Evolutionary conservation across 192 early-diverging fungal genomes (phyloP).

Genomic region (Paraglomus occultum): DNA sequence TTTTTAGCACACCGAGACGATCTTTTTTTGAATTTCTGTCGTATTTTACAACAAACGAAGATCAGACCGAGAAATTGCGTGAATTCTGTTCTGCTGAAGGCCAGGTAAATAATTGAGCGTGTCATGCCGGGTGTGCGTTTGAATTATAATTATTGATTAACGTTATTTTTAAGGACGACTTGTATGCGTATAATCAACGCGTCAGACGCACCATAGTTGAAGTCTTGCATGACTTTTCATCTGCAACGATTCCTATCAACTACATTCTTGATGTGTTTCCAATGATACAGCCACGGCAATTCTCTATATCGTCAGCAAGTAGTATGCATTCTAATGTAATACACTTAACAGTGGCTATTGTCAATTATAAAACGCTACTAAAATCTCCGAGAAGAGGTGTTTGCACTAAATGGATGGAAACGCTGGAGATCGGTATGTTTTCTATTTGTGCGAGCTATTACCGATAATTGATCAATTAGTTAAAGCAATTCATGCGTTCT

Average conservation of each 20-base stretch:
- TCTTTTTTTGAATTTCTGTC: constrained; percentile 89
- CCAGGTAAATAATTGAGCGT: constrained; percentile 44
- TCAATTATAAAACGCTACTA: constrained; percentile 82
- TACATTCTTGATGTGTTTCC: constrained; percentile 89
- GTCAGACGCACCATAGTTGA: constrained; percentile 79
- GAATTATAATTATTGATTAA: background rate
- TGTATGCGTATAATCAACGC: constrained; percentile 83
- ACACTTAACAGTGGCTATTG: constrained; percentile 64
- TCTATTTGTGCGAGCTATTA: constrained; percentile 7
- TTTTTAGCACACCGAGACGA: constrained; percentile 79
- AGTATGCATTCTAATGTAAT: constrained; percentile 31
- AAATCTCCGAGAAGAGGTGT: constrained; percentile 72
- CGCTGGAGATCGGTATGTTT: constrained; percentile 43
- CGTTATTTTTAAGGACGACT: constrained; percentile 62
- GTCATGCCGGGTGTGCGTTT: background rate
- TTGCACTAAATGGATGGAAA: constrained; percentile 75
- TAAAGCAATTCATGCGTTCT: background rate
- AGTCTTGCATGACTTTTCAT: constrained; percentile 79
- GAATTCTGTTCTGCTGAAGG: constrained; percentile 81
- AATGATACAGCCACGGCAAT: constrained; percentile 71
- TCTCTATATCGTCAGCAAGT: constrained; percentile 79
- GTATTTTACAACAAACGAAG: constrained; percentile 67
- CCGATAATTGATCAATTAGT: background rate
- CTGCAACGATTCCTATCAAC: constrained; percentile 66
- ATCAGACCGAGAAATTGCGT: constrained; percentile 75